Evolutionary conservation across 495 filamentous ascomycete species (phyloP).

Genomic region (Daldinia loculata): DNA sequence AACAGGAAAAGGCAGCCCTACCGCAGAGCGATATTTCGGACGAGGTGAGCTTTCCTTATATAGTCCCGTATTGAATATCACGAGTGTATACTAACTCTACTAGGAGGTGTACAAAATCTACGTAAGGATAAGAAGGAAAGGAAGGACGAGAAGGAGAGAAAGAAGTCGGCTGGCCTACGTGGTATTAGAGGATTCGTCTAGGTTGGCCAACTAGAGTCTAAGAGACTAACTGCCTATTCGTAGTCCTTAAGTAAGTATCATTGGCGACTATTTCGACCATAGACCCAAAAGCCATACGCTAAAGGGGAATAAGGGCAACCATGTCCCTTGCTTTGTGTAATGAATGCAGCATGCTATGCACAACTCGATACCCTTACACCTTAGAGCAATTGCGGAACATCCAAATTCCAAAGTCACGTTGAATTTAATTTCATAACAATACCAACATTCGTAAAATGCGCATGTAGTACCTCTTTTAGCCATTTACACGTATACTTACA

Average conservation of each 20-base stretch:
- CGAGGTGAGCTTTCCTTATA: slow-evolving; percentile 48
- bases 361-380: slow-evolving; percentile 5
- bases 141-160: slow-evolving; percentile 61
- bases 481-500: background rate
- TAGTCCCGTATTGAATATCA: slow-evolving; percentile 10
- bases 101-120: slow-evolving; percentile 66
- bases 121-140: slow-evolving; percentile 62
- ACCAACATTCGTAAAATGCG: background rate
- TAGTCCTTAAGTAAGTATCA: background rate
- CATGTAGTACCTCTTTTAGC: background rate
- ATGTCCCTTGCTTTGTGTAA: slow-evolving; percentile 3
- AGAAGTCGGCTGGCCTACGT: slow-evolving; percentile 59
- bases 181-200: slow-evolving; percentile 63
- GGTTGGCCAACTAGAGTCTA: background rate
- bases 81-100: slow-evolving; percentile 44
- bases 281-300: background rate
- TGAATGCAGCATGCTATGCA: background rate
- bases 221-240: background rate
- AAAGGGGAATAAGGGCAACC: background rate
- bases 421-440: background rate
- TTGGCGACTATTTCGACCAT: background rate
- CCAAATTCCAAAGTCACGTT: background rate
- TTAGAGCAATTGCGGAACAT: background rate
- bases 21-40: slow-evolving; percentile 55
- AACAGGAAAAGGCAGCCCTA: slow-evolving; percentile 51